A percentile compares a stretch with the other conserved stretches of the same genome.
These are phyloP conservation scores for Allium sativum DNA, from an alignment of 106 monocot genomes.

Conservation along the genomic window DNA sequence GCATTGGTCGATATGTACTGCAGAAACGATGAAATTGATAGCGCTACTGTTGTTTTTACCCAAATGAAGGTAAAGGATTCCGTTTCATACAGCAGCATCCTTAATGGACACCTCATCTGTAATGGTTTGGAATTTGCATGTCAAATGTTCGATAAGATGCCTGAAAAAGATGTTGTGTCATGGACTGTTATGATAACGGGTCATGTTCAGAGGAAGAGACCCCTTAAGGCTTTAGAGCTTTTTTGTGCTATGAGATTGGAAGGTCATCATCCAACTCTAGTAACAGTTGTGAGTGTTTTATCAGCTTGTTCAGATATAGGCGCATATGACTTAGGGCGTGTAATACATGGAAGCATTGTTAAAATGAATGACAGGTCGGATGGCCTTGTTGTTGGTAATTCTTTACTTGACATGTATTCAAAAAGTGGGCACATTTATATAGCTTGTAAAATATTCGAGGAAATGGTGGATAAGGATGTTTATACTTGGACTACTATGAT, in stretches of 20 bases:
- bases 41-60: slow-evolving; percentile 20
- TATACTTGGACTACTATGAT: slow-evolving; percentile 46
- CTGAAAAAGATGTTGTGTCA: slow-evolving; percentile 11
- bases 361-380: slow-evolving; percentile 14
- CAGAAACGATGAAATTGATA: slow-evolving; percentile 10
- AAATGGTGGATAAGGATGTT: slow-evolving; percentile 19
- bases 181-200: slow-evolving; percentile 41
- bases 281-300: slow-evolving; percentile 29
- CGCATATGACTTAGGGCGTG: slow-evolving; percentile 30
- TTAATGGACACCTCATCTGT: slow-evolving; percentile 28
- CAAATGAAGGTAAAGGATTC: slow-evolving; percentile 18
- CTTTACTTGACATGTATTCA: slow-evolving; percentile 60
- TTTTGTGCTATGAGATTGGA: slow-evolving; percentile 25
- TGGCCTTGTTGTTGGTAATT: slow-evolving; percentile 26
- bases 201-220: slow-evolving; percentile 19
- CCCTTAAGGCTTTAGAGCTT: slow-evolving; percentile 16
- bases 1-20: slow-evolving; percentile 43
- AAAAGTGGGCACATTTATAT: slow-evolving; percentile 34
- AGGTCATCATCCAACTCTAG: slow-evolving; percentile 11
- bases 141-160: slow-evolving; percentile 21
- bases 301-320: slow-evolving; percentile 50
- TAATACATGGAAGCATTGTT: slow-evolving; percentile 22
- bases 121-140: slow-evolving; percentile 11
- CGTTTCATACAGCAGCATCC: slow-evolving; percentile 26
- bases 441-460: slow-evolving; percentile 26